Evolutionary conservation across 192 early-diverging fungal genomes (phyloP), one percentile per base, ranked within the genome.

Genomic region (Linnemannia elongata): DNA sequence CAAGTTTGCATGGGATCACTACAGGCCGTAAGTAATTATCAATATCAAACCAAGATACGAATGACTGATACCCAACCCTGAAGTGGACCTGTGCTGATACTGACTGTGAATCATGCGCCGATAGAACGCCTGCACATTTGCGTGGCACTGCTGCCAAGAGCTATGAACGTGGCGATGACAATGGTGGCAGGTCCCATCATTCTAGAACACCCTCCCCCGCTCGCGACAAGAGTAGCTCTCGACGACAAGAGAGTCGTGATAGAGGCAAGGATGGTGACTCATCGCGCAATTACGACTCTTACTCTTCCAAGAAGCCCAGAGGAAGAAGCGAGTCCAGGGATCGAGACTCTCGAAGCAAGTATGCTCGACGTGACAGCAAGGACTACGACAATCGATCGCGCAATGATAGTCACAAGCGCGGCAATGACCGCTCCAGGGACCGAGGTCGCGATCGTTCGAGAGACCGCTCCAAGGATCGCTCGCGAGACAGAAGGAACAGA

Each of bases 1-100:
- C 22, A 41, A 78, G 9, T 90, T 83, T 75, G 83, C 86, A 18
- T 92, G 91, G 91, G 91, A 92, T 72, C 82, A 83, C 42, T 75
- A 81, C 6, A 75, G 79, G 44, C 81, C 63, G 87, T 88, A 86
- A 79, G 77, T 70, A n/a, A 35, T 35, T 22, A 35, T 35, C 35
- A 35, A 66, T 33, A 66, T 66, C 27, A 30, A 66, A 30, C 10
- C 30, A 33, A 66, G 13, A 15, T 33, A 33, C 10, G 60, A 30
- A 66, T 33, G 60, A 12, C 8, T 30, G 9, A 12, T 13, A 33
- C n/a, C 27, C 12, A 10, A 33, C 4, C 30, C n/a, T 33, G 9
- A 33, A 33, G 13, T 30, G 27, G 27, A 12, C 30, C 4, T 33
- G 30, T 66, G 60, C 60, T 66, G 9, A 66, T 24, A 66, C 15